Evolutionary conservation across 768 basidiomycete species (phyloP).

Genomic region (Termitomyces sp.): DNA sequence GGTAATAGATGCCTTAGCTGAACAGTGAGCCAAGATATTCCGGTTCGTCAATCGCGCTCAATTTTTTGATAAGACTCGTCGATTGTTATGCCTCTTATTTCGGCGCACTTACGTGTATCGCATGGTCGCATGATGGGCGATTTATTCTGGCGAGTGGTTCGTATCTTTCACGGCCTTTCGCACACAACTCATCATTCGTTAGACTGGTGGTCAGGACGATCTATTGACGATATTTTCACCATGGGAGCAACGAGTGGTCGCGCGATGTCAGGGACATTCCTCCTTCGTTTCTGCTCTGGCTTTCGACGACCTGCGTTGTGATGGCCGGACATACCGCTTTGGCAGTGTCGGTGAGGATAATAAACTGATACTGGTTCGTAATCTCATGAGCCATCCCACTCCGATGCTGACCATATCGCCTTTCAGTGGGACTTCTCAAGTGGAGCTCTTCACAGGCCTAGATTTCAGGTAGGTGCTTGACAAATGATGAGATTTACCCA

Average conservation of each 20-base stretch:
- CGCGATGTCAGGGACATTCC: conserved; percentile 95
- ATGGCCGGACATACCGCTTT: conserved; percentile 90
- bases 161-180: not conserved
- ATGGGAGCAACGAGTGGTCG: conserved; percentile 90
- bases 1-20: conserved; percentile 84
- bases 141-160: conserved; percentile 70
- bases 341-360: conserved; percentile 97
- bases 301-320: conserved; percentile 87
- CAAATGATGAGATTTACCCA: not conserved
- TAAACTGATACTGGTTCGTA: conserved; percentile 79
- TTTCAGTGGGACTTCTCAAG: conserved; percentile 92
- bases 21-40: conserved; percentile 55
- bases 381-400: not conserved
- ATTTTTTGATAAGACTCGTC: conserved; percentile 55
- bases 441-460: conserved; percentile 86
- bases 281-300: conserved; percentile 89
- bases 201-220: conserved; percentile 98
- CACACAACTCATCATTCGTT: conserved; percentile 1
- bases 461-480: conserved; percentile 46
- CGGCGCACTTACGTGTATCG: conserved; percentile 83
- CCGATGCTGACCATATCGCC: conserved; percentile 10
- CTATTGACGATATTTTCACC: conserved; percentile 92
- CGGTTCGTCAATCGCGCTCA: not conserved
- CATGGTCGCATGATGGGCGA: conserved; percentile 95
- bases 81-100: conserved; percentile 97